phyloP scores from a whole-genome alignment of 805 yeast genomes.

The Saccharomycopsis fibuligera region DNA sequence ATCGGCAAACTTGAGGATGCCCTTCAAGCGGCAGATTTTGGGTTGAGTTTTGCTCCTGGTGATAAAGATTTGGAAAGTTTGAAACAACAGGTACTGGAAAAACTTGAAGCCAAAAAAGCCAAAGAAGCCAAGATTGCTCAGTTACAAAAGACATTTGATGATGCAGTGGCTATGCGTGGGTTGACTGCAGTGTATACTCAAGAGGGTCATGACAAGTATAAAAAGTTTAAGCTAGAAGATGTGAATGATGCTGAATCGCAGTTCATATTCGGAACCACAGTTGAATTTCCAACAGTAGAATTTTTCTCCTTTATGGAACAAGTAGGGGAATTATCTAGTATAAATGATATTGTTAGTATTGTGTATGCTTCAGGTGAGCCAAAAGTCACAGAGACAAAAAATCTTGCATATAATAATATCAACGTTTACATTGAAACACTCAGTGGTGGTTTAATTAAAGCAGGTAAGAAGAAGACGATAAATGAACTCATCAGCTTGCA shows the following conservation, averaged over 20 bases:
- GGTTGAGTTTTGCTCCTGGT: conserved; percentile 50
- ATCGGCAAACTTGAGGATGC: conserved; percentile 72
- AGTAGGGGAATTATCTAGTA: conserved; percentile 65
- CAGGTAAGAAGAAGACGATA: conserved; percentile 70
- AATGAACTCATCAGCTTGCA: conserved; percentile 57
- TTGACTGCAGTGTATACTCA: conserved; percentile 43
- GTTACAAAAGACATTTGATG: conserved; percentile 40
- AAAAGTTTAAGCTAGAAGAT: conserved; percentile 49
- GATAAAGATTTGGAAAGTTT: conserved; percentile 51
- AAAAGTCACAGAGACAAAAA: too few relatives aligned
- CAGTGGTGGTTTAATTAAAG: conserved; percentile 78
- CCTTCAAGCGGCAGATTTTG: conserved; percentile 56
- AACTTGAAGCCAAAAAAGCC: conserved; percentile 29
- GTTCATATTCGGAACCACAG: conserved; percentile 71
- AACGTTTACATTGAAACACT: conserved; percentile 76
- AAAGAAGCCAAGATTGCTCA: conserved; percentile 34
- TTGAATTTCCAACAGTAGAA: conserved; percentile 75
- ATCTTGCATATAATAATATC: conserved; percentile 26
- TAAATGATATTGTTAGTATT: conserved; percentile 53
- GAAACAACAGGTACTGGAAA: too few relatives aligned
- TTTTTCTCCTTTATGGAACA: conserved; percentile 79
- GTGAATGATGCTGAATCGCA: conserved; percentile 67
- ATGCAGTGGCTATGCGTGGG: conserved; percentile 59
- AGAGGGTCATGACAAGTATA: conserved; percentile 28
- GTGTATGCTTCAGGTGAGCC: conserved; percentile 55